Conservation (phyloP, 1,284 basidiomycete species). For the Puccinia coronata region DNA sequence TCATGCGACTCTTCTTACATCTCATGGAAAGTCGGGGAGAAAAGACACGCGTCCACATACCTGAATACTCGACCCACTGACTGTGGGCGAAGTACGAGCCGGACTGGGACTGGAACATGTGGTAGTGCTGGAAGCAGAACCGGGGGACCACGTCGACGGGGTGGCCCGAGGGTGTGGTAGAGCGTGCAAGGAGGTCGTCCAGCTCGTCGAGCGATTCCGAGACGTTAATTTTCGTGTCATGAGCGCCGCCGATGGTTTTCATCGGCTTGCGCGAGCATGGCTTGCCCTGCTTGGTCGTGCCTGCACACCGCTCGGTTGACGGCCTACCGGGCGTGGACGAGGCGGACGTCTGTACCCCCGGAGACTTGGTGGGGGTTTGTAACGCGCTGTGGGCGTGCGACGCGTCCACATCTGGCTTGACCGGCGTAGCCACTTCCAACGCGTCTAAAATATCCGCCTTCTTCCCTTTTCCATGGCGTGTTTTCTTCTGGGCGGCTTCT, state of each 20-base stretch:
- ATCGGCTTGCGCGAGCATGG: conserved; percentile 43
- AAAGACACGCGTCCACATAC: neutral
- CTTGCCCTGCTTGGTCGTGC: conserved; percentile 19
- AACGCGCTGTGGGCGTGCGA: neutral
- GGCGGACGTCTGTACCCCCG: neutral
- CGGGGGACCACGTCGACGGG: no score
- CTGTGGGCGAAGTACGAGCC: conserved; percentile 12
- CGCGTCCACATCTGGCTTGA: no score
- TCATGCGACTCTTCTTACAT: no score
- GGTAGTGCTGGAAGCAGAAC: conserved; percentile 39
- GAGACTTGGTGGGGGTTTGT: neutral
- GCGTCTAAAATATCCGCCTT: no score
- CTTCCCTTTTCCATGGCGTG: no score
- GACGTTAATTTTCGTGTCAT: neutral
- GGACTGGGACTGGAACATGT: neutral
- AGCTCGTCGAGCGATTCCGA: neutral
- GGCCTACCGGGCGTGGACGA: neutral
- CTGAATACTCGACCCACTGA: conserved; percentile 13
- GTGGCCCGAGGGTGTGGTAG: no score
- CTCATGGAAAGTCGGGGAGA: no score
- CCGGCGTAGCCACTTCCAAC: no score
- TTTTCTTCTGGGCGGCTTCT: no score
- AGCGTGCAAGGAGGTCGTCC: conserved; percentile 2
- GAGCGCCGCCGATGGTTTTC: conserved; percentile 11
- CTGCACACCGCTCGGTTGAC: neutral